Percentiles rank a stretch among this genome's conserved stretches.
Conservation (phyloP, 805 yeast species). For the Yarrowia bubula region DNA sequence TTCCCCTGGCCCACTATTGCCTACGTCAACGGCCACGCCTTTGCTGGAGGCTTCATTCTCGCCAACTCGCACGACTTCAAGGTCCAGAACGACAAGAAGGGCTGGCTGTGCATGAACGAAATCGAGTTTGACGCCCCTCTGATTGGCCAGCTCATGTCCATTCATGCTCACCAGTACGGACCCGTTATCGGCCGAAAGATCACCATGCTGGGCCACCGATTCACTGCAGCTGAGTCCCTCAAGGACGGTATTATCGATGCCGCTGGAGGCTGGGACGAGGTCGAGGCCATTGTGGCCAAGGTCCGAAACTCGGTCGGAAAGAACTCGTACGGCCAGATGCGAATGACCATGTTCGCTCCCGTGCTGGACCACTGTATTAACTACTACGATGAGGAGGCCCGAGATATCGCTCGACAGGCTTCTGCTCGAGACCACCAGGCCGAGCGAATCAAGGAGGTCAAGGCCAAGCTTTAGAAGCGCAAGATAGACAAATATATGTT, state of each 20-base stretch:
- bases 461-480: conserved; percentile 10
- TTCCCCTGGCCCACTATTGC: conserved; percentile 45
- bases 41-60: conserved; percentile 44
- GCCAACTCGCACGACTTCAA: conserved; percentile 43
- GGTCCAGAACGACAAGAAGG: conserved; percentile 43
- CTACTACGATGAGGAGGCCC: conserved; percentile 25
- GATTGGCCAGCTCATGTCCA: conserved; percentile 40
- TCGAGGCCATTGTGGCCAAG: conserved; percentile 36
- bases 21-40: conserved; percentile 43
- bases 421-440: conserved; percentile 19
- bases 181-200: conserved; percentile 36
- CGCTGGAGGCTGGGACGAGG: conserved; percentile 40
- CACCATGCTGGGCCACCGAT: conserved; percentile 40
- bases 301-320: conserved; percentile 24
- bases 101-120: conserved; percentile 44
- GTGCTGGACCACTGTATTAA: conserved; percentile 20
- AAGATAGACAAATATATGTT: no score
- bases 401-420: conserved; percentile 19
- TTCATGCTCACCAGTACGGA: conserved; percentile 39
- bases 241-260: conserved; percentile 38
- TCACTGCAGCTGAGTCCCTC: conserved; percentile 37
- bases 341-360: conserved; percentile 18
- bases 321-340: conserved; percentile 22
- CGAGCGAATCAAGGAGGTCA: conserved; percentile 17
- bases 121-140: conserved; percentile 43